Base-by-base conservation (phyloP, 2,329 filamentous ascomycete genomes). In the Venturia oleaginea region DNA sequence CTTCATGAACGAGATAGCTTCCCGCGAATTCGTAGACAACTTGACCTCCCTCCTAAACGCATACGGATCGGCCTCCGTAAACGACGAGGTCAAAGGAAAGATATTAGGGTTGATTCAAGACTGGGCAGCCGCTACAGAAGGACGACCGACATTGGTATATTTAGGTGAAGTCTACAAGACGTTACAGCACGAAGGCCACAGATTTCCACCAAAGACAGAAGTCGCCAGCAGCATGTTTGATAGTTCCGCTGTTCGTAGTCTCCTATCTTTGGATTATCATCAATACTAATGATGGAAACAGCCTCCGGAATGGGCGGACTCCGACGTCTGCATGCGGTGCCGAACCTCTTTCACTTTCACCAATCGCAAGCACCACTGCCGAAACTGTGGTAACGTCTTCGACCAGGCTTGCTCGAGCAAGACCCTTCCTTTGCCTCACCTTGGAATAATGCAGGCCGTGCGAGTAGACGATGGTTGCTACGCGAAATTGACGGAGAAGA, bases 141-240 rank as follows among this genome's bases (percentile, higher is more conserved):
- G 89, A 7, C 87, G 92, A 65, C 85, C 87, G 73, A 91, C 94
- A 66, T 79, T 97, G 22, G 84, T 82, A 64, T 97, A 99, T 75
- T 89, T 99, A 66, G 86, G 87, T 55, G 91, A 97, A 71, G 90
- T 92, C 17, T 99, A 97, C 77, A 86, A 82, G 69, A 86, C 82
- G 37, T 77, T 99, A 67, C 91, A 96, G 75, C 83, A 83, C 65
- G 94, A 97, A 74, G 91, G 92, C 27, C 95, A 89, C 74, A 84
- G 86, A 64, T 99, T 99, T 68, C 94, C 94, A 1, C 94, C 94
- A 4, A 90, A 87, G 71, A 86, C 87, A 48, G 86, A 90, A 32
- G 89, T 99, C 55, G 84, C 93, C n/a, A 95, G 91, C 77, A 97
- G 89, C 76, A 99, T 99, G 92, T 86, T 97, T 69, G 93, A 99